A percentile compares a stretch with the other conserved stretches of the same genome.
These are phyloP conservation scores for Paxillus involutus DNA, from an alignment of 768 basidiomycete genomes.

Conservation along the genomic window DNA sequence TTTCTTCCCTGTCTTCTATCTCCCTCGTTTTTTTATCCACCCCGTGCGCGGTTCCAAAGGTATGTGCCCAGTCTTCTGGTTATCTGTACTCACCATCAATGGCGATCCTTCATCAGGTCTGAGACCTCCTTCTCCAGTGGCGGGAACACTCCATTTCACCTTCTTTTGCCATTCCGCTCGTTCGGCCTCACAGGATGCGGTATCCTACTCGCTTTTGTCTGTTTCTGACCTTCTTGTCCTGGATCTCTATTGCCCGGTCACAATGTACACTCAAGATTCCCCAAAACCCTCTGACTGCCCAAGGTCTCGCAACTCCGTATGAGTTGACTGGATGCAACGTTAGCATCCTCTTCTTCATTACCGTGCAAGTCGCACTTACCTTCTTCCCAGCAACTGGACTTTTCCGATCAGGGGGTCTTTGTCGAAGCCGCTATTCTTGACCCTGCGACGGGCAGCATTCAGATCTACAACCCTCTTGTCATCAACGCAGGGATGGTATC, in stretches of 20 bases:
- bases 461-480: conserved; percentile 29
- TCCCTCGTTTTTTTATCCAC: background rate
- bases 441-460: conserved; percentile 24
- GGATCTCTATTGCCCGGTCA: conserved; percentile 12
- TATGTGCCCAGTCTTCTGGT: background rate
- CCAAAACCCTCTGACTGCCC: conserved; percentile 19
- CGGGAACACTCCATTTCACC: conserved; percentile 19
- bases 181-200: conserved; percentile 12
- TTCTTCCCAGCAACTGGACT: conserved; percentile 24
- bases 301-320: conserved; percentile 28
- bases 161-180: background rate
- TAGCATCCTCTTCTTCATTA: background rate
- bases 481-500: conserved; percentile 28
- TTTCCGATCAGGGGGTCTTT: conserved; percentile 23
- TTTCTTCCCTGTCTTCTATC: background rate
- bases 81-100: background rate
- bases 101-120: conserved; percentile 10
- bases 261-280: conserved; percentile 25
- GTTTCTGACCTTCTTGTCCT: conserved; percentile 14
- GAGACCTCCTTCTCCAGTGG: conserved; percentile 21
- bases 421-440: conserved; percentile 31
- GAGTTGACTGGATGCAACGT: conserved; percentile 29
- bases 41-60: background rate
- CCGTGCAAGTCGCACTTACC: background rate
- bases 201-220: conserved; percentile 6